Base-by-base conservation (phyloP, 176 grass and related monocot species). In the Oryza glaberrima region DNA sequence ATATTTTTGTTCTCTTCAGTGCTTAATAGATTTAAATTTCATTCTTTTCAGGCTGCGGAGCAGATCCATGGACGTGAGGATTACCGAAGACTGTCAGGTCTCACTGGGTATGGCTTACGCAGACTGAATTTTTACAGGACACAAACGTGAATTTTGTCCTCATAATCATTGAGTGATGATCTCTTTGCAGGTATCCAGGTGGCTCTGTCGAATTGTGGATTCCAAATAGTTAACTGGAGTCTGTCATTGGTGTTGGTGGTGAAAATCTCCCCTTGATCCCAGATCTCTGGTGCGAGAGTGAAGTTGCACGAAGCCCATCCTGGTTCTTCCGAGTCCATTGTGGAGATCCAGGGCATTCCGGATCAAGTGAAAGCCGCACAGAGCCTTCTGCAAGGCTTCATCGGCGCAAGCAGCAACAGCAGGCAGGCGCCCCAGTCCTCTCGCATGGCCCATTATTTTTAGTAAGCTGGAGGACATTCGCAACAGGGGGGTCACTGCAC, bases 261-360 rank as follows among this genome's bases (percentile, higher is more conserved):
- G 25, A 19, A 80, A 84, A 84, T n/a, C 26, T 44, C 32, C 49
- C 13, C 3, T 68, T 83, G 28, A 82, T 83, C 28, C 51, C 75
- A 94, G 93, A 87, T 87, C 64, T 87, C 89, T 14, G 93, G 96
- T 76, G 91, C 91, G 49, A 95, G 90, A 79, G 69, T 89, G 46
- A 95, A 83, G 67, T 73, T 94, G 40, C 80, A 77, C 66, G 88
- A 92, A 75, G 75, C 83, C 16, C 67, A 65, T 69, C 73, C 79
- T 8, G 70, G 85, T 79, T 90, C 84, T 49, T 88, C 85, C 2
- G 91, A 94, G 63, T 88, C 79, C 17, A 65, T 88, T 10, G 70
- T 95, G 77, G 96, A 92, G 69, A 92, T 98, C 67, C 91, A 87
- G 69, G 91, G 96, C 26, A 86, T 93, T 15, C 81, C 86, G 2